phyloP scores from a whole-genome alignment of 345 rosid species.

The Brassica incana region DNA sequence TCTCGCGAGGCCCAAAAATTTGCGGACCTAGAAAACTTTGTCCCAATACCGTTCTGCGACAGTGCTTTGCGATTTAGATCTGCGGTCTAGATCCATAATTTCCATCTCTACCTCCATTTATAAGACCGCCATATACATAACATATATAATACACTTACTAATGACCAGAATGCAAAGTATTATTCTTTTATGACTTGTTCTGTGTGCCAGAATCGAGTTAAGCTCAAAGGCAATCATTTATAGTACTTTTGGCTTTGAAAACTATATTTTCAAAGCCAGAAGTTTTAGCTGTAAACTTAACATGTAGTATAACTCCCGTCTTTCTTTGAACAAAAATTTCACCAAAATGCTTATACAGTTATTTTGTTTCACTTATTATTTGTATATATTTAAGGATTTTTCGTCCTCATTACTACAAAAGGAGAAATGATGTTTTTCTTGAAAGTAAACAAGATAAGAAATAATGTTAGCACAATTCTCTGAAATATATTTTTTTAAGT shows the following conservation, averaged over 20 bases:
- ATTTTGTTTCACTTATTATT: no score
- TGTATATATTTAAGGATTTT: not conserved
- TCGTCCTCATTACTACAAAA: not conserved
- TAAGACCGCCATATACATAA: no score
- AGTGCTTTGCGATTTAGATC: no score
- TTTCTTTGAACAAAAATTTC: not conserved
- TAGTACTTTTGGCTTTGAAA: not conserved
- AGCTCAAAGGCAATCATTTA: not conserved
- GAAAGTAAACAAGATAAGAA: no score
- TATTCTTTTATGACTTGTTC: not conserved
- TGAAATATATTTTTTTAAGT: no score
- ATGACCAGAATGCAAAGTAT: not conserved
- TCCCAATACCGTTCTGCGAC: no score
- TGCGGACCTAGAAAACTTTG: no score
- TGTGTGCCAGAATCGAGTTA: not conserved
- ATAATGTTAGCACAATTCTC: not conserved
- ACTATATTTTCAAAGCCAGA: not conserved
- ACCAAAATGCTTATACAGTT: not conserved
- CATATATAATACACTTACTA: no score
- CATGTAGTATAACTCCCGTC: not conserved
- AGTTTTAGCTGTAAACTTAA: not conserved
- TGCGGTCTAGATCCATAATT: no score
- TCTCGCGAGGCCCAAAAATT: no score
- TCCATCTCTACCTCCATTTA: no score
- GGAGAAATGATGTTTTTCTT: not conserved